Percentiles rank a stretch among this genome's conserved stretches.
These are phyloP conservation scores for Mimosa bimucronata DNA, from an alignment of 306 rosid genomes.

Conservation along the genomic window DNA sequence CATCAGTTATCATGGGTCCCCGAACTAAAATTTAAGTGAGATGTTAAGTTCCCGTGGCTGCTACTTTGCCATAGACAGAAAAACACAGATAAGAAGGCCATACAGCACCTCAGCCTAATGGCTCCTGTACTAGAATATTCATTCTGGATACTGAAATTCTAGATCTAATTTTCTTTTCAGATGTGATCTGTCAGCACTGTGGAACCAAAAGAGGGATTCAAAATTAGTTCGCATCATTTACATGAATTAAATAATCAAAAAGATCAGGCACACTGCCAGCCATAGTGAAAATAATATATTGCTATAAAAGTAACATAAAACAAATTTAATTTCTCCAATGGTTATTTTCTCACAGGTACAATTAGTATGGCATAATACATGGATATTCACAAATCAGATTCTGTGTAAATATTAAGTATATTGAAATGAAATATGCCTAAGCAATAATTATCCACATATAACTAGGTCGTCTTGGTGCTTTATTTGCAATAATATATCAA, in stretches of 20 bases:
- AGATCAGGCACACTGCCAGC: neutral
- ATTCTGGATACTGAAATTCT: slow-evolving; percentile 78
- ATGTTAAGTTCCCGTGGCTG: slow-evolving; percentile 31
- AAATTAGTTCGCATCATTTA: neutral
- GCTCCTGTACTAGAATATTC: slow-evolving; percentile 37
- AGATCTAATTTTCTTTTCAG: slow-evolving; percentile 92
- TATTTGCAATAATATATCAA: neutral
- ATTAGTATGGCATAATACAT: neutral
- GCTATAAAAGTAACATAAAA: neutral
- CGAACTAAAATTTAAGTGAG: slow-evolving; percentile 30
- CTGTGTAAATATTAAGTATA: neutral
- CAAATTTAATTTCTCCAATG: neutral
- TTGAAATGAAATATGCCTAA: slow-evolving; percentile 1
- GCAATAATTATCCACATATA: neutral
- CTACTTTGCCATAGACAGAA: slow-evolving; percentile 12
- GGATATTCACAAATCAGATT: neutral
- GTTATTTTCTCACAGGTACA: neutral
- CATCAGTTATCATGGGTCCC: slow-evolving; percentile 33
- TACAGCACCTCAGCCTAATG: slow-evolving; percentile 22
- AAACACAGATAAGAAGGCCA: slow-evolving; percentile 20
- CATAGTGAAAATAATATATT: neutral
- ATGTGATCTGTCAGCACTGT: slow-evolving; percentile 94
- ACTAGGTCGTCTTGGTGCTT: neutral
- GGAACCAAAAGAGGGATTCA: slow-evolving; percentile 36
- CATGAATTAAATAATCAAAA: slow-evolving; percentile 7